Conservation (phyloP, 345 rosid genomes). For the Mangifera indica region DNA sequence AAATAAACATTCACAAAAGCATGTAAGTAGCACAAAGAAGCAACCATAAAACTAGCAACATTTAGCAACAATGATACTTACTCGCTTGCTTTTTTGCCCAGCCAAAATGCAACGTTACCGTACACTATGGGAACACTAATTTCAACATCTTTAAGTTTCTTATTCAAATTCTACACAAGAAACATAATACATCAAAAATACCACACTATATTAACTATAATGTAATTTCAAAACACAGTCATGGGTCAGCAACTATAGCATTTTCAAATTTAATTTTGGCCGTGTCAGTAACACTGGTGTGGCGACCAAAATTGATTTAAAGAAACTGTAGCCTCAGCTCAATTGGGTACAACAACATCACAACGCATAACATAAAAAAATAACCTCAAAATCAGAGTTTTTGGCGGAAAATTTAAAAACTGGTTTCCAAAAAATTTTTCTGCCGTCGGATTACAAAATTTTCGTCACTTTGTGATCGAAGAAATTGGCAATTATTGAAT, state of each 20-base stretch:
- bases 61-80: slow-evolving; percentile 32
- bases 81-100: slow-evolving; percentile 85
- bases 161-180: slow-evolving; percentile 37
- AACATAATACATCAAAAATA: background rate
- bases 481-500: background rate
- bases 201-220: background rate
- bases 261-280: background rate
- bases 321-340: background rate
- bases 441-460: background rate
- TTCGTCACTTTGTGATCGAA: background rate
- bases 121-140: slow-evolving; percentile 71
- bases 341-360: background rate
- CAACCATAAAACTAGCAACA: background rate
- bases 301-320: background rate
- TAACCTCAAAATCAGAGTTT: background rate
- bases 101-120: slow-evolving; percentile 76
- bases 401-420: background rate
- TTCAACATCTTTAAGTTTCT: slow-evolving; percentile 73
- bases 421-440: background rate
- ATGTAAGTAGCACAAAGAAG: background rate
- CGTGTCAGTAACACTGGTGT: background rate
- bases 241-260: background rate
- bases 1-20: background rate
- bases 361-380: too few relatives aligned
- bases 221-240: slow-evolving; percentile 5